These are phyloP conservation scores for Monosporozyma solicola DNA, from an alignment of 805 yeast species.

Conservation along the genomic window DNA sequence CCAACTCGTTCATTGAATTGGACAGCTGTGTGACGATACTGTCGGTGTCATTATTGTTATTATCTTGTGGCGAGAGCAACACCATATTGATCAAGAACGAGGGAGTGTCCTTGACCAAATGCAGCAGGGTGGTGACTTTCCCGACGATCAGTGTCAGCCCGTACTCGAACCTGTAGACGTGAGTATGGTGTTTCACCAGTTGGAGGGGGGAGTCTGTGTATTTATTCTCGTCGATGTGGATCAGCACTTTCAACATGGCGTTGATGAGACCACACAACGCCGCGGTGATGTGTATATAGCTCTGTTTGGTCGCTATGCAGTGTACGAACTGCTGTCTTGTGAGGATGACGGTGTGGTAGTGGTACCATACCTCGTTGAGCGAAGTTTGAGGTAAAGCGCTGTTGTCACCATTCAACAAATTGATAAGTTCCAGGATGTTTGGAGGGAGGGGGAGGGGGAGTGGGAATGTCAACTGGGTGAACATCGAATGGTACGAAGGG, in stretches of 20 bases:
- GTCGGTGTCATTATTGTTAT: not conserved
- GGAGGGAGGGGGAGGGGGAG: too few relatives aligned
- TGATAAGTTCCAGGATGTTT: not conserved
- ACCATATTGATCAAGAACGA: not conserved
- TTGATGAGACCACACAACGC: not conserved
- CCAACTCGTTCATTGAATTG: not conserved
- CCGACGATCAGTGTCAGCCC: not conserved
- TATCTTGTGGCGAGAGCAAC: not conserved
- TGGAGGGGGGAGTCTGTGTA: not conserved
- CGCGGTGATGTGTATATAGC: not conserved
- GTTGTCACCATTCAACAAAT: not conserved
- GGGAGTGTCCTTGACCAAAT: not conserved
- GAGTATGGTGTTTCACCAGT: not conserved
- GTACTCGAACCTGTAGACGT: not conserved
- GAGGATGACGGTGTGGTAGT: not conserved
- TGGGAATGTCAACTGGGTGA: too few relatives aligned
- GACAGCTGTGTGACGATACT: not conserved
- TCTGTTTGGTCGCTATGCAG: not conserved
- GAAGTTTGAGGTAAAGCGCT: not conserved
- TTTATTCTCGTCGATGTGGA: not conserved
- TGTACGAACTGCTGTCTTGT: not conserved
- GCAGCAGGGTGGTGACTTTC: not conserved
- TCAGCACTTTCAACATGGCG: not conserved
- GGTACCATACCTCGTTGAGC: not conserved
- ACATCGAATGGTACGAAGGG: too few relatives aligned